Evolutionary conservation across 2,329 filamentous ascomycete species (phyloP), one percentile per base, ranked within the genome.

Genomic region (Penicillium digitatum): DNA sequence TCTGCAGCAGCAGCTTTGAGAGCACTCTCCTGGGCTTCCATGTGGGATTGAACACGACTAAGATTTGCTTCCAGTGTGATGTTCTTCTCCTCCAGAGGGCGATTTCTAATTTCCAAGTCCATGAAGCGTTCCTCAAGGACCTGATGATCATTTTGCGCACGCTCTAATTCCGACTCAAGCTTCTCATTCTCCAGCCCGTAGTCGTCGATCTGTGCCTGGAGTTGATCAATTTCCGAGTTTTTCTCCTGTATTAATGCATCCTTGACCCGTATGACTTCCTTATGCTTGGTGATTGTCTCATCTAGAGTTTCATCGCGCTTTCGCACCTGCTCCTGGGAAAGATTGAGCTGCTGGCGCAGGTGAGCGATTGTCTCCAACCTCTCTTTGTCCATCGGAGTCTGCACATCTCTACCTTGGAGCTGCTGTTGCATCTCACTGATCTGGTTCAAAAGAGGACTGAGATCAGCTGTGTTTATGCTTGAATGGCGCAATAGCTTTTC

Each of bases 61-160:
- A 75, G 57, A 38, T 74, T 70, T 8, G 70, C 67, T 52, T 74
- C 69, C 1, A 75, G 66, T 1, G 66, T 66, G 24, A 64, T 66
- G 35, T 74, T 71, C 55, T 69, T 74, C 52, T 73, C 70, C 56
- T 76, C 71, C 14, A 75, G 57, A 5, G 74, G 71, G 4, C 63
- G 62, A 42, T 71, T 71, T 47, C 63, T 69, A 34, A 61, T 68
- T 51, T 74, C 72, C 12, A 75, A 62, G 6, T 65, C 57, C 31
- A 64, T 66, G n/a, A 70, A 67, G 12, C 67, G 63, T 40, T 71
- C 66, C 49, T 75, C 69, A 1, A 76, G 64, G 22, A 60, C 56
- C 27, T 69, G 62, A 43, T 70, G 71, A 29, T 74, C 69, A 12
- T 62, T 62, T 39, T 70, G 69, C 7, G 63, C 64, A 9, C 63